phyloP scores from a whole-genome alignment of 2,329 filamentous ascomycete genomes.

The Trichoderma atroviride region DNA sequence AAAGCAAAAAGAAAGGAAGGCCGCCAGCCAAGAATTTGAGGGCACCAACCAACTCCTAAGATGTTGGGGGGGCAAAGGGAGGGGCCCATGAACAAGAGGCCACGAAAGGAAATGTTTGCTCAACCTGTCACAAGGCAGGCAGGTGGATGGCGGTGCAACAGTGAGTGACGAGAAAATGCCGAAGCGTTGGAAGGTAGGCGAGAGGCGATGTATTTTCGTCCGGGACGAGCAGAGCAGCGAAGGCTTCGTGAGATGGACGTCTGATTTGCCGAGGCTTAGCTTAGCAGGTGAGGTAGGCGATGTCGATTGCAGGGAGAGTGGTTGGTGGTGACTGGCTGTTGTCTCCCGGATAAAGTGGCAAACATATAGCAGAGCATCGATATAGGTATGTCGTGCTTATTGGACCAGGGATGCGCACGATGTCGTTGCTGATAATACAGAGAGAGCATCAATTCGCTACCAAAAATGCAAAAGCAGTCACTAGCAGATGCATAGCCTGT shows the following conservation, averaged over 20 bases:
- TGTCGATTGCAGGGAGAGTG: neutral
- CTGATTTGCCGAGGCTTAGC: conserved; percentile 11
- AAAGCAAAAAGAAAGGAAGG: conserved; percentile 3
- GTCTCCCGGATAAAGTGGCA: neutral
- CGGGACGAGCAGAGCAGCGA: neutral
- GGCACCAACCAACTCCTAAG: neutral
- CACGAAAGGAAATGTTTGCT: conserved; percentile 26
- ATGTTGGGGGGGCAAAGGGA: neutral
- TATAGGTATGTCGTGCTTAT: neutral
- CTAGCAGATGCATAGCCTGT: neutral
- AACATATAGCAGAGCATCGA: neutral
- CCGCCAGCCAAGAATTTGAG: conserved; percentile 5
- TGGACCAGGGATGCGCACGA: neutral
- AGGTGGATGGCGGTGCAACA: conserved; percentile 28
- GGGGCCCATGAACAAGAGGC: conserved; percentile 20
- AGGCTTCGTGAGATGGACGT: neutral
- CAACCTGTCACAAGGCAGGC: conserved; percentile 28
- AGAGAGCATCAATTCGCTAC: neutral
- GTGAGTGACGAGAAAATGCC: conserved; percentile 19
- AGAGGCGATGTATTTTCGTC: conserved; percentile 5
- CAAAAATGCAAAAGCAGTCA: neutral
- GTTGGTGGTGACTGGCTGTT: neutral
- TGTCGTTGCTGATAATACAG: neutral
- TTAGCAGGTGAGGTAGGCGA: neutral
- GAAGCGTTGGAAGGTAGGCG: conserved; percentile 18